Evolutionary conservation across 2,329 filamentous ascomycete species (phyloP), one percentile per base, ranked within the genome.

Genomic region (Botrytis cinerea): DNA sequence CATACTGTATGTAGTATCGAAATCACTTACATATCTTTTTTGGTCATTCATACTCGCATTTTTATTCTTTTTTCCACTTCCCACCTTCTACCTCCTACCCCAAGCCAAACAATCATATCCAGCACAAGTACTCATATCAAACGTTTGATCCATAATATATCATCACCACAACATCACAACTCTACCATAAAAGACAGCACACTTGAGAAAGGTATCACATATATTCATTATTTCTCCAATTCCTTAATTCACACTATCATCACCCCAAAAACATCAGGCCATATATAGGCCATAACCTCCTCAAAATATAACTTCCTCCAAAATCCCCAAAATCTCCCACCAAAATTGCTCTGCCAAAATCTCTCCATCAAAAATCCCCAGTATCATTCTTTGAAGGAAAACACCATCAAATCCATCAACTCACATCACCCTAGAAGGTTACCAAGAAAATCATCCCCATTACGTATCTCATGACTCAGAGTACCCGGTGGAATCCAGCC

Each of bases 401-500:
- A n/a, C 8, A 5, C 32, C 14, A 18, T 48, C 64, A 38, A 69
- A 22, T 43, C 6, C 48, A 51, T 28, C 32, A 68, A 38, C 43
- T 2, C 25, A 51, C 38, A n/a, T 4, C 20, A 57, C 38, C 35
- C 35, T 35, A 48, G 8, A 40, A 63, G 25, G 25, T 16, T n/a
- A 18, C 32, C 68, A 25, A 64, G 12, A 16, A 28, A 28, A 46
- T 57, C 35, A 69, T 69, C 46, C 46, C 25, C 43, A 64, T 40
- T 10, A 10, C 20, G 51, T 51, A 18, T 60, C 28, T 54, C 25
- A 64, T 66, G 43, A 66, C 20, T 54, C 54, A 60, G 32, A 64
- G 45, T 62, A 71, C 43, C 20, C 43, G 10, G 69, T 51, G 43
- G 61, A 62, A 71, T 43, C 54, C 59, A 43, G 66, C 66, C 51